Evolutionary conservation across 306 rosid species (phyloP).

Genomic region (Prunus mongolica): DNA sequence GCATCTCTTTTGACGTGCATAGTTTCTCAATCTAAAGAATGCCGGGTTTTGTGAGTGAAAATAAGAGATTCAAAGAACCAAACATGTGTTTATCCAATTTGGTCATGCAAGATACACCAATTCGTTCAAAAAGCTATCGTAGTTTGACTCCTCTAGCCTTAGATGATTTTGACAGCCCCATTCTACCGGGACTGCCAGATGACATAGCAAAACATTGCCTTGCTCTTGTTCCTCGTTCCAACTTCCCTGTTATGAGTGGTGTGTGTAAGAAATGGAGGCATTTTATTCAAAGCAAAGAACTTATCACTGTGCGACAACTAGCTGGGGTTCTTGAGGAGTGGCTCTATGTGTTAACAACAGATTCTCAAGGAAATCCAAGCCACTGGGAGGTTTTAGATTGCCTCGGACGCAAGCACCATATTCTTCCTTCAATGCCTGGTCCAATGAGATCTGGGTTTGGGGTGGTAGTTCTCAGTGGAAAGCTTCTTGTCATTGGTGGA

Average conservation of each 20-base stretch:
- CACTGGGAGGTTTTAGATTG: slow-evolving; percentile 93
- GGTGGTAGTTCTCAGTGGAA: slow-evolving; percentile 72
- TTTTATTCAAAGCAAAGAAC: slow-evolving; percentile 77
- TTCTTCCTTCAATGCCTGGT: slow-evolving; percentile 82
- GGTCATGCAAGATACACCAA: slow-evolving; percentile 32
- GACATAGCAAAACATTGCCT: slow-evolving; percentile 90
- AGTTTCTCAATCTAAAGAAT: slow-evolving; percentile 35
- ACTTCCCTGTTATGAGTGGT: slow-evolving; percentile 59
- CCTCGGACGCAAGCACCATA: slow-evolving; percentile 44
- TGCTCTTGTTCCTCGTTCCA: slow-evolving; percentile 81
- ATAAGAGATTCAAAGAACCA: slow-evolving; percentile 50
- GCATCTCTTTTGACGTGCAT: slow-evolving; percentile 21
- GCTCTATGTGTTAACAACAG: slow-evolving; percentile 72
- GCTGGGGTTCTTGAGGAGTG: slow-evolving; percentile 86
- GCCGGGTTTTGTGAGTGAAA: slow-evolving; percentile 62
- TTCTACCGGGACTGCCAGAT: slow-evolving; percentile 83
- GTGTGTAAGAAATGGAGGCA: slow-evolving; percentile 90
- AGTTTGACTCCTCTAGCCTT: slow-evolving; percentile 29
- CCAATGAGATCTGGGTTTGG: slow-evolving; percentile 51
- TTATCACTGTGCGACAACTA: slow-evolving; percentile 60
- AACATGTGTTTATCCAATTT: slow-evolving; percentile 54
- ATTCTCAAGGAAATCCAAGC: slow-evolving; percentile 58
- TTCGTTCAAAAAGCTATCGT: slow-evolving; percentile 37
- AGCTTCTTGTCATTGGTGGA: slow-evolving; percentile 90
- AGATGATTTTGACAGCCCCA: slow-evolving; percentile 38